Percentiles rank a stretch among this genome's conserved stretches.
Evolutionary conservation across 257 asterid genomes (phyloP).

Genomic region (Nicotiana sylvestris): DNA sequence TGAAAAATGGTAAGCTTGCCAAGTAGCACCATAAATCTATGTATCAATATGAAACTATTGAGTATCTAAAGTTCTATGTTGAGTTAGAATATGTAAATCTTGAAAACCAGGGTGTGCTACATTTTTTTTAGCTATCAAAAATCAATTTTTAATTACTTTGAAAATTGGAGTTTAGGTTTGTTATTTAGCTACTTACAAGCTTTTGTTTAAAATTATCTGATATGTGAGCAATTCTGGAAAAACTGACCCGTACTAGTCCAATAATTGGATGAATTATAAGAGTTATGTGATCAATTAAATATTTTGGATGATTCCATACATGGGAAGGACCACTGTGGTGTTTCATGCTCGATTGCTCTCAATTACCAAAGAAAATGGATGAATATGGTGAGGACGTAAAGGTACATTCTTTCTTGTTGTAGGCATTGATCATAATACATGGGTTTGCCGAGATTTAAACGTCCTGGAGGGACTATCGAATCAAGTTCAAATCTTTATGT

Average conservation of each 20-base stretch:
- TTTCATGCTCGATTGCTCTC: neutral
- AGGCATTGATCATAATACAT: constrained; percentile 23
- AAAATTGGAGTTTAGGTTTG: neutral
- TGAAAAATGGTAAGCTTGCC: neutral
- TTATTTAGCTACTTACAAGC: neutral
- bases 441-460: constrained; percentile 72
- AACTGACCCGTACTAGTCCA: neutral
- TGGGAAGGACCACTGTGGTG: neutral
- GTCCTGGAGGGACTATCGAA: constrained; percentile 48
- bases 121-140: neutral
- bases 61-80: neutral
- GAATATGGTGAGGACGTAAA: neutral
- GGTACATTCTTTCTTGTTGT: neutral
- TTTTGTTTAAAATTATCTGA: neutral
- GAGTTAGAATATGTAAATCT: neutral
- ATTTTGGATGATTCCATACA: neutral
- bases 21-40: neutral
- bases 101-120: neutral
- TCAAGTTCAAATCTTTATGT: constrained; percentile 74
- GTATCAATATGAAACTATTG: neutral
- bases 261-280: neutral
- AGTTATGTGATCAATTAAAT: neutral
- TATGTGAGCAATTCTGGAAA: neutral
- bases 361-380: neutral
- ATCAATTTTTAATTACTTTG: neutral